Base-by-base conservation (phyloP, 2,329 filamentous ascomycete species). In the Hymenoscyphus salicellus region DNA sequence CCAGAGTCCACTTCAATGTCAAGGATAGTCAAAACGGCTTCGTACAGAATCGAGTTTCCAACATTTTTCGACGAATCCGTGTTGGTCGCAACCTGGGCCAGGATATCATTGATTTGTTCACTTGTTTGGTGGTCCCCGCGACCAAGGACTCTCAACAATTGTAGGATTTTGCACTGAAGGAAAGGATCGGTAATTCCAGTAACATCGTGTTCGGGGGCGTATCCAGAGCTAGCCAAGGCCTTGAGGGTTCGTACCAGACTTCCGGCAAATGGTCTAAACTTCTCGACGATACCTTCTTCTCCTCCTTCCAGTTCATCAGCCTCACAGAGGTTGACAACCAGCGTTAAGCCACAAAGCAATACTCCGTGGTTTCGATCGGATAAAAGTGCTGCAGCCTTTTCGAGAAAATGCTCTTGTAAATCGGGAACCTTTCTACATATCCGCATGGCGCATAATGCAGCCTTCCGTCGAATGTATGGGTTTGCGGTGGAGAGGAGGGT, bases 361-460 rank as follows among this genome's bases (percentile, higher is more conserved):
- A 99, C 96, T 43, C 95, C 96, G 71, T 99, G 95, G 78, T 99
- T 99, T 67, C 95, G 85, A 78, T 99, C 95, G 30, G 92, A 90
- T 26, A 99, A 81, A 10, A 99, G 83, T 32, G 92, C 84, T 67
- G 95, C 90, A 17, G 94, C 91, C 78, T 98, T 98, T 66, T 99
- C 95, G 64, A 97, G 77, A 75, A 99, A 99, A 79, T 99, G 93
- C 77, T 99, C 96, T 78, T 97, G 92, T 62, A 99, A 81, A 77
- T 99, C 95, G 5, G 96, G 95, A 11, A 99, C 95, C 79, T 99
- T 99, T 73, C 93, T 90, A 80, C 93, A 97, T 83, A 99, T 97
- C 70, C 93, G 87, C 95, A 99, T 99, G 60, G 95, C 95, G 79
- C 95, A 99, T n/a, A 99, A 84, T 3, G 95, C 95, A 20, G 95